Evolutionary conservation across 108 stramenopile species (phyloP).

Genomic region (Pseudonitzschia multiseries): DNA sequence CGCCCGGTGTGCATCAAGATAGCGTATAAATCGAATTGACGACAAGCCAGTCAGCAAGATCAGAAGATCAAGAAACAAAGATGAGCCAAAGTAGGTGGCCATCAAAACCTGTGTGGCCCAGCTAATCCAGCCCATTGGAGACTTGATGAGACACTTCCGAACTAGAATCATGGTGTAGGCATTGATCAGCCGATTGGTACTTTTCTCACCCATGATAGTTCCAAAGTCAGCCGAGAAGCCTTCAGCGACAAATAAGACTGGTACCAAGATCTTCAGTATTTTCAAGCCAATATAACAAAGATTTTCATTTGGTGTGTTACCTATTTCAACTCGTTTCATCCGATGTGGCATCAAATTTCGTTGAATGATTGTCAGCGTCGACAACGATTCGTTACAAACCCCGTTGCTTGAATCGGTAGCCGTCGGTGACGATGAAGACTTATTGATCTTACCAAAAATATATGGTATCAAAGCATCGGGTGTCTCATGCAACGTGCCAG

Average conservation of each 20-base stretch:
- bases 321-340: background rate
- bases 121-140: constrained; percentile 37
- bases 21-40: constrained; percentile 38
- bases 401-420: background rate
- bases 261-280: constrained; percentile 18
- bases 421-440: background rate
- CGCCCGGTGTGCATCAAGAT: constrained; percentile 20
- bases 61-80: constrained; percentile 11
- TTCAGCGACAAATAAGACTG: constrained; percentile 32
- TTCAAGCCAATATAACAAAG: constrained; percentile 21
- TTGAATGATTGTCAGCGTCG: background rate
- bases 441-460: background rate
- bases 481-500: constrained; percentile 15
- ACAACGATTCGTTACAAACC: background rate
- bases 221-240: constrained; percentile 37
- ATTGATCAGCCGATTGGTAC: constrained; percentile 26
- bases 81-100: constrained; percentile 20
- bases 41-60: constrained; percentile 31
- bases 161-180: constrained; percentile 36
- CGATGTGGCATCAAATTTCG: background rate
- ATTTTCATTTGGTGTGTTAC: constrained; percentile 15
- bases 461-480: background rate
- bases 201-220: constrained; percentile 32
- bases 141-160: constrained; percentile 25
- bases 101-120: constrained; percentile 42